Conservation (phyloP, 805 yeast genomes). For the Pichia nanzhaoensis region DNA sequence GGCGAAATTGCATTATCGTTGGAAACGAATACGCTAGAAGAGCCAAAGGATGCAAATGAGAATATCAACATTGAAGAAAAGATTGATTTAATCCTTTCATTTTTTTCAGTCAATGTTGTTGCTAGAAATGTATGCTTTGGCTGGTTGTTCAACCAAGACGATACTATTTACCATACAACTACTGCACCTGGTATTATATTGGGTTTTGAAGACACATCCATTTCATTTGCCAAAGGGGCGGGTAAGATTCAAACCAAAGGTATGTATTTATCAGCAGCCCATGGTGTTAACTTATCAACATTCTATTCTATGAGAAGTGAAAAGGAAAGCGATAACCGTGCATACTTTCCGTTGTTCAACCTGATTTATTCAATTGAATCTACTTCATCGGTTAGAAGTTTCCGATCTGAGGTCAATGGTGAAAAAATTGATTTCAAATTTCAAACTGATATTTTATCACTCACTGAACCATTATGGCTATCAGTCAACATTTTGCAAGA, state of each 20-base stretch:
- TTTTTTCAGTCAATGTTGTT: slow-evolving; percentile 49
- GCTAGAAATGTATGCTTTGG: slow-evolving; percentile 69
- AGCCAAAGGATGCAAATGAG: background rate
- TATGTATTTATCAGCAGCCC: slow-evolving; percentile 67
- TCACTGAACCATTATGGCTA: slow-evolving; percentile 45
- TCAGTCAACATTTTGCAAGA: slow-evolving; percentile 36
- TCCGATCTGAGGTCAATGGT: slow-evolving; percentile 50
- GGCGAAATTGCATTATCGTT: slow-evolving; percentile 7
- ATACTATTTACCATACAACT: background rate
- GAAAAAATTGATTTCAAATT: slow-evolving; percentile 63
- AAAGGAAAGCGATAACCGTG: slow-evolving; percentile 46
- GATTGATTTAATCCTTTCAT: slow-evolving; percentile 24
- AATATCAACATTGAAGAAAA: slow-evolving; percentile 11
- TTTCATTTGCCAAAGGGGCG: slow-evolving; percentile 50
- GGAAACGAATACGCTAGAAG: background rate
- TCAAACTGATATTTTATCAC: slow-evolving; percentile 46
- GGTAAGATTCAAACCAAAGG: slow-evolving; percentile 67
- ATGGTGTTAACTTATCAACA: slow-evolving; percentile 45
- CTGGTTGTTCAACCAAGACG: slow-evolving; percentile 55
- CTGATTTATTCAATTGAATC: slow-evolving; percentile 36
- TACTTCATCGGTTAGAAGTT: slow-evolving; percentile 22
- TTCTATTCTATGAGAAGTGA: slow-evolving; percentile 42
- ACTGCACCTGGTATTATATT: slow-evolving; percentile 59
- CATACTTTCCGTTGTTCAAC: slow-evolving; percentile 65
- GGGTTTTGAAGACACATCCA: slow-evolving; percentile 71